Evolutionary conservation across 2,329 filamentous ascomycete species (phyloP), one percentile per base, ranked within the genome.

Genomic region (Penicillium sp.): DNA sequence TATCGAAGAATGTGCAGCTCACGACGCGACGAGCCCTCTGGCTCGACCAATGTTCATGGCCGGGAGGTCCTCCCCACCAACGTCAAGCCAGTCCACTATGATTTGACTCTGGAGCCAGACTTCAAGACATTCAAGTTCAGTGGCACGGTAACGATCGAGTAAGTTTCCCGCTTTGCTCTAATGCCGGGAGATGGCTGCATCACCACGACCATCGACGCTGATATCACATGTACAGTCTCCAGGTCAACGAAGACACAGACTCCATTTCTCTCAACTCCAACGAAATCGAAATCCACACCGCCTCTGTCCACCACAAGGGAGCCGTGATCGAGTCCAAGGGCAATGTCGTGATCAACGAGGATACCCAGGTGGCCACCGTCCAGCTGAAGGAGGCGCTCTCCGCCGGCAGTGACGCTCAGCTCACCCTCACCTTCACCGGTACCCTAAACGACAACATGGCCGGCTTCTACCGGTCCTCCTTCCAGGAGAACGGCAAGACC

Each of bases 391-490:
- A 90, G 66, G 78, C 76, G 40, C 76, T 97, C 52, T 70, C 81
- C 24, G 85, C 86, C 53, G 89, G 87, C 25, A 78, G 80, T 62
- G 90, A 90, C 75, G 88, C 86, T 18, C 83, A 84, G 71, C 72
- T 94, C 52, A 83, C 84, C 63, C 81, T 90, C 61, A 84, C 80
- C 58, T 95, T 94, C 71, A 84, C 81, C 8, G 90, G 90, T 36
- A 79, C 77, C 38, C 74, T 95, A 62, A 95, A 95, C 69, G 88
- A 95, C 68, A 91, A 93, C 73, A 95, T 97, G 89, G 90, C 90
- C 42, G 91, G 91, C 41, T 97, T 97, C 79, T 97, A 97, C 73
- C 83, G 91, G 49, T 95, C 90, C 1, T 94, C 89, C 5, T 97
- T 91, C 77, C 94, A 93, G 76, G 84, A 82, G 52, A 83, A 93